Conservation (phyloP, 257 asterid species). For the Voacanga thouarsii region DNA sequence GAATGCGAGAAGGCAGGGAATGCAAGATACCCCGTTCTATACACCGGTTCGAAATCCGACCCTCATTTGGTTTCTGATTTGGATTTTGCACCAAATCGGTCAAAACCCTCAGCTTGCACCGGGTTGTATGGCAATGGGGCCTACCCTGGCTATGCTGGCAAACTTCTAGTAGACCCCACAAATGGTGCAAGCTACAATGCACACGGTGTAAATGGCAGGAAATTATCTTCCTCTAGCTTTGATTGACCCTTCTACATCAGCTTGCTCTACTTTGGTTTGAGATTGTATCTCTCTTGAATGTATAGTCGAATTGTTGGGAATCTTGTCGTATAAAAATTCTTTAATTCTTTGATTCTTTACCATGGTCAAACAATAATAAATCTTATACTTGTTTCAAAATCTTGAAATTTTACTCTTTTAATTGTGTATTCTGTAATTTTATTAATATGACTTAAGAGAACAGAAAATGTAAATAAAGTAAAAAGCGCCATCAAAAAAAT, state of each 20-base stretch:
- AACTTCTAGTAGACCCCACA: slow-evolving; percentile 47
- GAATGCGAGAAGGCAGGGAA: too few species aligned
- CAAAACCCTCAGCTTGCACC: too few species aligned
- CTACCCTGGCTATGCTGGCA: slow-evolving; percentile 59
- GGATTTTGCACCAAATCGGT: too few species aligned
- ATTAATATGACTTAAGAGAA: too few species aligned
- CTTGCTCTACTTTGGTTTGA: slow-evolving; percentile 49
- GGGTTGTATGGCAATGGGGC: slow-evolving; percentile 59
- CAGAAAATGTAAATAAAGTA: too few species aligned
- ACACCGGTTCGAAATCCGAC: too few species aligned
- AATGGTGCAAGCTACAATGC: slow-evolving; percentile 66
- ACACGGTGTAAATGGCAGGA: slow-evolving; percentile 41
- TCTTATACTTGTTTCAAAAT: neutral
- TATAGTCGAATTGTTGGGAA: neutral
- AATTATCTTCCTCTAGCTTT: slow-evolving; percentile 49
- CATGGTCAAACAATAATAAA: neutral
- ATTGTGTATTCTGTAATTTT: too few species aligned
- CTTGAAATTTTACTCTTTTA: neutral
- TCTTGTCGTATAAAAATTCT: slow-evolving; percentile 5
- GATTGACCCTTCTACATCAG: slow-evolving; percentile 41
- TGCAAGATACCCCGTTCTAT: too few species aligned
- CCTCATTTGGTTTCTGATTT: too few species aligned
- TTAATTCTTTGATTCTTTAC: slow-evolving; percentile 23
- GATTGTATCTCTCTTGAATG: neutral
- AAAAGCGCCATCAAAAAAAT: too few species aligned